Conservation (phyloP, 495 filamentous ascomycete species). For the Ramalina intermedia region DNA sequence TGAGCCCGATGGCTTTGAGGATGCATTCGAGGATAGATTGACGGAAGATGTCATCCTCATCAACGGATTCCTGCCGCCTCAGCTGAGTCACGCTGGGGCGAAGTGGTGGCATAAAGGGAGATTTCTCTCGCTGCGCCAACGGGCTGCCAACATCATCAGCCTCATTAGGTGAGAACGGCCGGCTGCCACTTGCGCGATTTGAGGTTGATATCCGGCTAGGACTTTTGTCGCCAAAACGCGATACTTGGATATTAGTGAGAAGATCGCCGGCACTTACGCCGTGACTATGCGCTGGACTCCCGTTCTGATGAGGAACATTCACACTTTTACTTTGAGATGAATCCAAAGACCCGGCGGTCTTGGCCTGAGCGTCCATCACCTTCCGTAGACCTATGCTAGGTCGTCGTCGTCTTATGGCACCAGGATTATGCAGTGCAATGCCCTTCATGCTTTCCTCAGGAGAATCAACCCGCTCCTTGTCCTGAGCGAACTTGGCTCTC, state of each 20-base stretch:
- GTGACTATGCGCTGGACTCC: constrained; percentile 3
- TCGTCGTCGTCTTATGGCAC: constrained; percentile 46
- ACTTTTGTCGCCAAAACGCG: constrained; percentile 34
- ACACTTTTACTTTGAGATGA: constrained; percentile 16
- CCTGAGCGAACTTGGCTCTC: constrained; percentile 83
- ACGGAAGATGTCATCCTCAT: constrained; percentile 78
- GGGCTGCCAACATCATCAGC: constrained; percentile 32
- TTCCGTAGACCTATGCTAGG: constrained; percentile 66
- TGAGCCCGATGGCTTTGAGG: constrained; percentile 83
- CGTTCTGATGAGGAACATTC: neutral
- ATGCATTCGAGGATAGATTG: constrained; percentile 89
- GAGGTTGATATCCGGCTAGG: constrained; percentile 1
- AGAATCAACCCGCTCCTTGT: constrained; percentile 63
- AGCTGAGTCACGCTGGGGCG: constrained; percentile 33
- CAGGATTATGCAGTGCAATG: constrained; percentile 85
- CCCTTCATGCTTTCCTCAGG: constrained; percentile 80
- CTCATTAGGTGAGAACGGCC: constrained; percentile 21
- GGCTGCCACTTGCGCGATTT: constrained; percentile 15
- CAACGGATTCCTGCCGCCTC: constrained; percentile 57
- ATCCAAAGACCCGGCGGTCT: constrained; percentile 22
- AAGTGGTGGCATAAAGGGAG: constrained; percentile 42
- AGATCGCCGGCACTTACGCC: constrained; percentile 63
- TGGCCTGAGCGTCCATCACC: constrained; percentile 63
- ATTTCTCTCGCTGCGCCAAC: constrained; percentile 40
- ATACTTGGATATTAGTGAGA: constrained; percentile 62